Evolutionary conservation across 164 flowering plant genomes (phyloP), one percentile per base, ranked within the genome.

Genomic region (Vitis riparia): DNA sequence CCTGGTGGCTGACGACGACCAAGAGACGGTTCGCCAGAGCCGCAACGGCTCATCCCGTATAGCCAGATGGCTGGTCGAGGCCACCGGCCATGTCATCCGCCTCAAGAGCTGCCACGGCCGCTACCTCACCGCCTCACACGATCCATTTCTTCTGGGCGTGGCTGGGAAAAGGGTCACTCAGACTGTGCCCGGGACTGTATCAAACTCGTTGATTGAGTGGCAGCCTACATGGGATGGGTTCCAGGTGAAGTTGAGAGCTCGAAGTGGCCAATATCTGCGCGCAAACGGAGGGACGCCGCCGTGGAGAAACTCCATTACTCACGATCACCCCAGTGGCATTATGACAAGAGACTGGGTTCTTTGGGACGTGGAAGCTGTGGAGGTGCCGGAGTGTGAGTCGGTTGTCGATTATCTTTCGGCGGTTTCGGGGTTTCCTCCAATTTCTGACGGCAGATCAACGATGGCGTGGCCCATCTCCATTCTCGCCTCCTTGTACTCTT

Each of bases 281-380:
- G 98, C 79, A 0, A 93, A 91, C 77, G 97, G 98, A 1, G 92
- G 89, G 9, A 62, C 84, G 49, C 89, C 84, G 55, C 98, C 98
- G 51, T 90, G 97, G 98, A 70, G 92, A 55, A 87, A 85, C 78
- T 73, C 90, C n/a, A 71, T 93, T 4, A 91, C 97, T 10, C 93
- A 89, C 63, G 97, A 91, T 56, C 70, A 62, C 13, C 87, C 86
- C 3, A 70, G 59, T 52, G 56, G 64, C 2, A 67, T 76, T 5
- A 49, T 79, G 10, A 81, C 90, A 9, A 57, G 62, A 30, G 73
- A 72, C 17, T 89, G 92, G 94, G 71, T 86, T 1, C 75, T 93
- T 62, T 89, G 94, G 98, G 87, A 85, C 55, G 88, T 91, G 48
- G 87, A 85, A 60, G 73, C 49, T 12, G 85, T 83, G 27, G 80